Percentiles rank a stretch among this genome's conserved stretches.
Evolutionary conservation across 257 asterid species (phyloP).

Genomic region (Dorcoceras hygrometricum): DNA sequence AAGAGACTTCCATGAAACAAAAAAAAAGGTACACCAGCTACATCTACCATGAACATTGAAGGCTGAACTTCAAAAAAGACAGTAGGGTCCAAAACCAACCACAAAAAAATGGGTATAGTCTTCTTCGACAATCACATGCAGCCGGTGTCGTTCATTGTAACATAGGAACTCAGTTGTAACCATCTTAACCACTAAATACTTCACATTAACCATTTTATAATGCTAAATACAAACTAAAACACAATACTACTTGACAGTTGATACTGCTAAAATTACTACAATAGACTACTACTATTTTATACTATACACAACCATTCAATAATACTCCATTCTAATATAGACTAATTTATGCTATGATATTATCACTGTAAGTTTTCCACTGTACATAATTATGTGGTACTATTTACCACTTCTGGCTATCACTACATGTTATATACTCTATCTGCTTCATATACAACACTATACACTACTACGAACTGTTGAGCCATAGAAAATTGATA

Average conservation of each 20-base stretch:
- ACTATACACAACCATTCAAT: neutral
- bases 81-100: no score
- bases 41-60: neutral
- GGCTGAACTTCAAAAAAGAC: no score
- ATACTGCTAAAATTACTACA: neutral
- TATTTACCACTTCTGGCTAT: neutral
- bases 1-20: neutral
- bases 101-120: no score
- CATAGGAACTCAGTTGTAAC: no score
- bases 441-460: neutral
- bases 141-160: no score
- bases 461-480: neutral
- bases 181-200: neutral
- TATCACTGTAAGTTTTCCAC: neutral
- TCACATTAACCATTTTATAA: neutral
- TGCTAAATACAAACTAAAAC: neutral
- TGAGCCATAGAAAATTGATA: neutral
- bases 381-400: neutral
- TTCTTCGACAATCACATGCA: no score
- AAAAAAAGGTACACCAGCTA: neutral
- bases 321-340: neutral
- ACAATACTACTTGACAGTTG: neutral
- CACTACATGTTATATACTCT: neutral
- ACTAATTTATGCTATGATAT: neutral
- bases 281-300: neutral